Percentiles rank a stretch among this genome's conserved stretches.
Evolutionary conservation across 768 basidiomycete genomes (phyloP).

Genomic region (Strobilomyces confusus): DNA sequence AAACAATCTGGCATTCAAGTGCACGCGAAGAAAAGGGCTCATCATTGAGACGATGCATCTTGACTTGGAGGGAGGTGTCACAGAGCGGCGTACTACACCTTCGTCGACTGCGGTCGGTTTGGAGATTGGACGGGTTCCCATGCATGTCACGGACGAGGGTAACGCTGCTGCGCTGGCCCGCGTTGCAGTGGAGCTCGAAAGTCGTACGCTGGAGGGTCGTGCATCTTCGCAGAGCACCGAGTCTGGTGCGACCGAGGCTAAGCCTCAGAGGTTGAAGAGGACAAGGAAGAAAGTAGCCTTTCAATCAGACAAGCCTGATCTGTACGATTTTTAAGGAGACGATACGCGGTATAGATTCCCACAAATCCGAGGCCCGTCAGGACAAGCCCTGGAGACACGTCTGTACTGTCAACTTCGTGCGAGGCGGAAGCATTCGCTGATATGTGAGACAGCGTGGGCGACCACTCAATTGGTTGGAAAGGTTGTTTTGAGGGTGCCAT

Average conservation of each 20-base stretch:
- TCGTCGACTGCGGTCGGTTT: conserved; percentile 25
- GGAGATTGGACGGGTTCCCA: conserved; percentile 21
- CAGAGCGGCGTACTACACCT: conserved; percentile 66
- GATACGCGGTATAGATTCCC: not conserved
- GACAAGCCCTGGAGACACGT: not conserved
- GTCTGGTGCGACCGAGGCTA: conserved; percentile 3
- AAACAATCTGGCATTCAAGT: conserved; percentile 94
- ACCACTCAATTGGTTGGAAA: not conserved
- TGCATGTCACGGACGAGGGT: conserved; percentile 8
- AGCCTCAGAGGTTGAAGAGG: conserved; percentile 37
- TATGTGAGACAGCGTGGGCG: not conserved
- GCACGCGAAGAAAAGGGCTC: conserved; percentile 84
- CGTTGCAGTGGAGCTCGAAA: conserved; percentile 42
- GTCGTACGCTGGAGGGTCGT: conserved; percentile 1
- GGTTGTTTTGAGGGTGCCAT: conserved; percentile 1
- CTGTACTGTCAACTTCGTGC: not conserved
- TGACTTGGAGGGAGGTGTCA: conserved; percentile 80
- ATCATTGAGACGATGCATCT: conserved; percentile 90
- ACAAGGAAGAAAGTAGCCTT: conserved; percentile 68
- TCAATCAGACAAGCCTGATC: conserved; percentile 58
- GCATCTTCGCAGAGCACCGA: conserved; percentile 5
- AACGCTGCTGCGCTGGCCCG: conserved; percentile 31
- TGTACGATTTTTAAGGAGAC: conserved; percentile 61
- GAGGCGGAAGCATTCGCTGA: not conserved
- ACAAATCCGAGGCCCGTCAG: not conserved